Base-by-base conservation (phyloP, 768 basidiomycete genomes). In the Sistotremastrum suecicum region DNA sequence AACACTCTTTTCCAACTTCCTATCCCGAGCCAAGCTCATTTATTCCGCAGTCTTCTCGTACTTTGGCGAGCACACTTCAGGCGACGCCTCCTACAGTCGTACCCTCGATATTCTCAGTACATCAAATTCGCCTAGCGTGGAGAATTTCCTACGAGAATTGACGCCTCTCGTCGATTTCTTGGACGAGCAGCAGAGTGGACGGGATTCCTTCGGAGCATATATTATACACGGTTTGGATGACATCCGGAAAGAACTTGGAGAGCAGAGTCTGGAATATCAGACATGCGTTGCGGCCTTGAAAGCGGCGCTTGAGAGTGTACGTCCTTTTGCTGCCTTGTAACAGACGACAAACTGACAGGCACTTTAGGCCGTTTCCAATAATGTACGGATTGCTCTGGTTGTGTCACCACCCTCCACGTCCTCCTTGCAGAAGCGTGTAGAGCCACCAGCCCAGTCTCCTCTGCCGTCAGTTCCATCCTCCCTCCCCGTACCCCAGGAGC, bases 131-230 rank as follows among this genome's bases (percentile, higher is more conserved):
- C 54, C 65, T 3, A 60, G 60, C 20, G 59, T 63, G 10, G 59
- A 65, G 49, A 59, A 53, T 0, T 71, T 73, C 46, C 42, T 71
- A 35, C 56, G 63, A 3, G 66, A 71, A 44, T 54, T 69, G 8
- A 61, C 68, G 10, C 66, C 76, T 5, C 57, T 72, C 7, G 60
- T 70, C n/a, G 72, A 76, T 53, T 74, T 80, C 53, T 57, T 77
- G 32, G 69, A 72, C 43, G 44, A 48, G 31, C 57, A 64, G 7
- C 58, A 69, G 37, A 60, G 65, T 10, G 34, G 43, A n/a, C 20
- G 20, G 20, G 56, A 58, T 46, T 57, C 54, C 12, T 87, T 87
- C 51, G 80, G 76, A 31, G 80, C 78, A 5, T 60, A 84, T 42
- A 73, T 80, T 48, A 55, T 87, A 37, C 62, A 66, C 1, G 67